phyloP scores from a whole-genome alignment of 164 flowering plant species.

The Vitis rotundifolia region DNA sequence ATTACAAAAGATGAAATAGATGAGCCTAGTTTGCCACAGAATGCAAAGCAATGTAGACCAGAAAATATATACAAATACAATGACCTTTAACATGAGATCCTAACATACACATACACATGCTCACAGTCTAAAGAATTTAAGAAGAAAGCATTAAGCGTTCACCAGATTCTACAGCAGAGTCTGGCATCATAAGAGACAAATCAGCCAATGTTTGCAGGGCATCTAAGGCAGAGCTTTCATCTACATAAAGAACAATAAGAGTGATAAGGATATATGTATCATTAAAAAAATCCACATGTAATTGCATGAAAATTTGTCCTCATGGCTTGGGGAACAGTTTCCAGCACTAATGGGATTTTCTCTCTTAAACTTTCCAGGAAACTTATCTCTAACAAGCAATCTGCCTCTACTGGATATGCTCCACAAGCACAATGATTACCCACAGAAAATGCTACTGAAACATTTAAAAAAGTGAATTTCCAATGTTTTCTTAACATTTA shows the following conservation, averaged over 20 bases:
- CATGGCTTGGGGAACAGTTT: not conserved
- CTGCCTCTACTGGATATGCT: not conserved
- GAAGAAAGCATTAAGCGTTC: not conserved
- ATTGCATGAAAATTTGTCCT: not conserved
- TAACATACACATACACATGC: no score
- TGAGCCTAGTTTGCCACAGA: no score
- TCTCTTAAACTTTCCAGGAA: not conserved
- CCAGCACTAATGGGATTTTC: not conserved
- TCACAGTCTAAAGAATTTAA: not conserved
- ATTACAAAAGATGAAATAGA: no score
- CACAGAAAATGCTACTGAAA: not conserved
- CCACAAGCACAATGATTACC: not conserved
- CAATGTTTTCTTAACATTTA: not conserved
- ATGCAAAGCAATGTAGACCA: no score
- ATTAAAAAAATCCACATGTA: not conserved
- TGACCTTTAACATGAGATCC: no score
- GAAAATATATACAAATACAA: no score
- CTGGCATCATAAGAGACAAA: constrained; percentile 42
- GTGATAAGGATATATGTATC: not conserved
- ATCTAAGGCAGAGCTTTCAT: constrained; percentile 33
- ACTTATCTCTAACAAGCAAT: no score
- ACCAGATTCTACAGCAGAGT: constrained; percentile 35
- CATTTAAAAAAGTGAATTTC: not conserved
- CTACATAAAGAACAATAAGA: constrained; percentile 14
- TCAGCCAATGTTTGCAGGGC: constrained; percentile 44